A percentile compares a stretch with the other conserved stretches of the same genome.
Conservation (phyloP, 306 rosid species). For the Trichosanthes truncata region DNA sequence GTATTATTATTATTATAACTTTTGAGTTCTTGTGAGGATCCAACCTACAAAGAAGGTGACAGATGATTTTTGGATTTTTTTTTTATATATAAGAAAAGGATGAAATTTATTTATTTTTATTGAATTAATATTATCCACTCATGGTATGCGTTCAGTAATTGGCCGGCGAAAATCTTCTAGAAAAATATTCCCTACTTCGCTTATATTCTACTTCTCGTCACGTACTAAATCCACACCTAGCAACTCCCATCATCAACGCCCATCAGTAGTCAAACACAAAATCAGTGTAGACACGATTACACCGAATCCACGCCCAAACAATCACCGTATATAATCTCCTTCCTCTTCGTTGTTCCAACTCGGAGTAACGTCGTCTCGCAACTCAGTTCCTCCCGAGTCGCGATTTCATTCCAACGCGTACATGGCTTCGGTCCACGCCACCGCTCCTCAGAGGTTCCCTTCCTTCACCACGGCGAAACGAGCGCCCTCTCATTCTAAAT, state of each 20-base stretch:
- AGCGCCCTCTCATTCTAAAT: constrained; percentile 10
- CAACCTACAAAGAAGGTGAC: too few species aligned
- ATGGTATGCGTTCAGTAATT: not conserved
- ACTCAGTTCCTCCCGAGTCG: not conserved
- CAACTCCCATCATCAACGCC: not conserved
- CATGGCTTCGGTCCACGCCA: constrained; percentile 61
- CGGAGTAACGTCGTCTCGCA: constrained; percentile 15
- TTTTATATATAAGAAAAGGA: too few species aligned
- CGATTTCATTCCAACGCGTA: not conserved
- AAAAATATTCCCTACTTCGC: not conserved
- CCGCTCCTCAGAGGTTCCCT: constrained; percentile 42
- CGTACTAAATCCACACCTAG: not conserved
- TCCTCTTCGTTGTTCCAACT: not conserved
- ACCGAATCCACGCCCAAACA: not conserved
- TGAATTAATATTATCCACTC: not conserved
- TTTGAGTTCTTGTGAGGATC: too few species aligned
- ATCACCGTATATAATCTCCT: not conserved
- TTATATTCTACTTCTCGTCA: not conserved
- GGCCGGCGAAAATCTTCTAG: not conserved
- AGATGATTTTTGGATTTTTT: too few species aligned
- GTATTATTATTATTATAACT: too few species aligned
- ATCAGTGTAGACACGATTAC: not conserved
- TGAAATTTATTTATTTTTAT: not conserved
- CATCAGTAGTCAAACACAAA: not conserved
- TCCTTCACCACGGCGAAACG: constrained; percentile 22